Conservation (phyloP, 129 eudicot species). For the Ambrosia artemisiifolia region DNA sequence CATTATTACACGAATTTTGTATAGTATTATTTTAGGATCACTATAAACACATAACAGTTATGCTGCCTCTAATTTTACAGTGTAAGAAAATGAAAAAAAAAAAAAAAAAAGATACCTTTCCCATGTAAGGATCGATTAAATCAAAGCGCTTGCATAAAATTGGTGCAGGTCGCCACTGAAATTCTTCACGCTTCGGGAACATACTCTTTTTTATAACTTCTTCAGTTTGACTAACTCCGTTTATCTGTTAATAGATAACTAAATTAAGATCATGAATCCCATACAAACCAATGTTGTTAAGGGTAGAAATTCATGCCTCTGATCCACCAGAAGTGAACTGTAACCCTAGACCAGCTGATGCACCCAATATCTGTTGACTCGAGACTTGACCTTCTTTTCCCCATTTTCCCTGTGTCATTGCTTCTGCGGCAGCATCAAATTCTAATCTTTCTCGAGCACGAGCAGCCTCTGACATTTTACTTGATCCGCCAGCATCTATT, state of each 20-base stretch:
- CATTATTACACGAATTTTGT: not conserved
- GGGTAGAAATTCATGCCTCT: conserved; percentile 76
- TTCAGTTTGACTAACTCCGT: conserved; percentile 38
- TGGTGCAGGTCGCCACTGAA: conserved; percentile 90
- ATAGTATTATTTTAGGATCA: not conserved
- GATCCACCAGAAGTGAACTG: conserved; percentile 83
- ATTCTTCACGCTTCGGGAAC: conserved; percentile 89
- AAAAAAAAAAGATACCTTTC: conserved; percentile 56
- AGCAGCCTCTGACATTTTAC: conserved; percentile 82
- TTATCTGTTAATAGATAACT: conserved; percentile 34
- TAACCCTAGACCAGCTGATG: conserved; percentile 48
- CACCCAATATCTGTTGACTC: conserved; percentile 48
- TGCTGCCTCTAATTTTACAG: not conserved
- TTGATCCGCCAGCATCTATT: conserved; percentile 76
- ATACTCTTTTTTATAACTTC: conserved; percentile 40
- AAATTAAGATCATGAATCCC: not conserved
- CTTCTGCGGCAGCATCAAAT: conserved; percentile 88
- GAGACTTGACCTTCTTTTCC: conserved; percentile 49
- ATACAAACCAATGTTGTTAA: not conserved
- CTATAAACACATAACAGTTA: not conserved
- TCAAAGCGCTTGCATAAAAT: conserved; percentile 96
- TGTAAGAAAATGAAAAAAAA: not conserved
- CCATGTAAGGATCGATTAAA: conserved; percentile 84
- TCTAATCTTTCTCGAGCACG: conserved; percentile 98
- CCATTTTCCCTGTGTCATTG: conserved; percentile 53